Base-by-base conservation (phyloP, 495 filamentous ascomycete species). In the Neurospora cerealis region DNA sequence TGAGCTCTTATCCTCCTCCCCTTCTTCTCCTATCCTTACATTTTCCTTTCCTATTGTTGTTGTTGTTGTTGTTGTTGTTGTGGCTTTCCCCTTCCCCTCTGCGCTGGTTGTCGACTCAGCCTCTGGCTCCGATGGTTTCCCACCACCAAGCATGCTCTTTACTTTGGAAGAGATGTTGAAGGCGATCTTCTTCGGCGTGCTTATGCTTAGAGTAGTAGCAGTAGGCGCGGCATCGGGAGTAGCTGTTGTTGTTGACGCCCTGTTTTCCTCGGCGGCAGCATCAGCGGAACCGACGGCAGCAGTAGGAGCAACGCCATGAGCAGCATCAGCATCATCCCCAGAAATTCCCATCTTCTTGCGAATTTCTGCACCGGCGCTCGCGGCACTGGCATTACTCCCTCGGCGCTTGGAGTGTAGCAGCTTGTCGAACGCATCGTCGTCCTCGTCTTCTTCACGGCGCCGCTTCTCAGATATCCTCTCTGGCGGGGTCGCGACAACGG, bases 401-500 rank as follows among this genome's bases (percentile, higher is more conserved):
- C 92, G 86, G 62, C 91, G 87, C 81, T 94, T 94, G 73, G 87
- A 87, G 44, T 86, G 86, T 10, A 90, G 85, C 73, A 96, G 85
- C 79, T 94, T 95, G 28, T 87, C 88, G 32, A 97, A 81, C 73
- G 92, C 93, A 75, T 97, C 93, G 70, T 97, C 95, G 54, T 95
- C 92, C 71, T 91, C 89, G 75, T 97, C 94, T 77, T 97, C 94
- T 46, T 96, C 88, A 60, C 96, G 87, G 6, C 54, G 54, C 72
- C 96, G 92, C 79, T 97, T 97, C 82, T 97, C 94, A 0, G 94
- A 89, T n/a, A 97, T 77, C 71, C 93, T 86, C 78, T 96, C 94
- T 0, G 90, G 92, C 41, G 88, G 90, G 6, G 88, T 83, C 7
- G 73, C 77, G 6, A 74, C 36, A 71, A 69, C 70, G 28, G 74